Evolutionary conservation across 2,329 filamentous ascomycete species (phyloP), one percentile per base, ranked within the genome.

Genomic region (Xylariomycetidae sp.): DNA sequence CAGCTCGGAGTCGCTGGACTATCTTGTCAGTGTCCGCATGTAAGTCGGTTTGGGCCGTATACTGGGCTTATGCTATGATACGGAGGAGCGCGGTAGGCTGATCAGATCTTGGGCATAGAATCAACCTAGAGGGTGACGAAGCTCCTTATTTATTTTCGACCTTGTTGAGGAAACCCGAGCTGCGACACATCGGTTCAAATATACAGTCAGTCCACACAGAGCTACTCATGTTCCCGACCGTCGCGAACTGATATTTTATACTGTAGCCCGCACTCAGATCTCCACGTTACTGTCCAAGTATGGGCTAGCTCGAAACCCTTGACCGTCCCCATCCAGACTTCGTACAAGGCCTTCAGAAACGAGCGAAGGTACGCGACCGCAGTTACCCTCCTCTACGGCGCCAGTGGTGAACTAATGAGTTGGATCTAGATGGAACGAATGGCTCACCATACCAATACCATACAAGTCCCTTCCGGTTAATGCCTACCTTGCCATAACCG

Each of bases 291-390:
- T 1, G 85, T 83, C 7, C 92, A 97, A 61, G 75, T 97, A 51
- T 98, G 90, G 84, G 87, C 89, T 10, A 88, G 94, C 51, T 96
- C 89, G 17, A 98, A 98, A 58, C 88, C 90, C 22, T 67, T 98
- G 47, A 94, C 89, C 0, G 86, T 97, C 1, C 85, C 88, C 1
- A 76, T 94, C 9, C 90, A 97, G 59, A 98, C 92, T 3, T 77
- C 88, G 16, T 97, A 97, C 64, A 95, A 88, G 55, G 68, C 87
- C 6, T 97, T 98, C 57, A 88, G 88, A 56, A 75, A 74, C 22
- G 79, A 83, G 52, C 66, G 80, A 63, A 77, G 69, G 70, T 81
- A 47, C 33, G 57, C 35, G 22, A 23, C 12, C n/a, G 10, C n/a
- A 14, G 20, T 8, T 8, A 27, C 22, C 15, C 7, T 18, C 16